Evolutionary conservation across 2,329 filamentous ascomycete species (phyloP), one percentile per base, ranked within the genome.

Genomic region (Trichoderma koningiopsis): DNA sequence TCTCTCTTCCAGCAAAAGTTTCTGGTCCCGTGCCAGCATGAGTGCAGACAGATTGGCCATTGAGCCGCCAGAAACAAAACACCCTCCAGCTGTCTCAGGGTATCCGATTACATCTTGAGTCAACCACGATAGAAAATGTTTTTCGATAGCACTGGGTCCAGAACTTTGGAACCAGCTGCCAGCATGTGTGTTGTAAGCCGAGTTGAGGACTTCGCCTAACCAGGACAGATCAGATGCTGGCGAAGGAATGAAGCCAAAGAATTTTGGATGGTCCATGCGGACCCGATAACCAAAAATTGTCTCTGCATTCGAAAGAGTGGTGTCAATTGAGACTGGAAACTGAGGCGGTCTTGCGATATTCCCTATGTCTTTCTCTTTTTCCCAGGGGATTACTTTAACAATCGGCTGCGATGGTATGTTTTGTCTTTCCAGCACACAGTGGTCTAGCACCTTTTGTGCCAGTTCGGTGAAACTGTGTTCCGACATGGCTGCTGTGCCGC

Each of bases 41-140:
- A 76, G 71, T 1, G 71, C 74, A 56, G 73, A 72, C 24, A 76
- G 27, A 57, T 76, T 76, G 16, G 72, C 75, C 72, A 76, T 76
- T 13, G 73, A 74, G 2, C 74, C 75, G 1, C 74, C 74, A 0
- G 74, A 76, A 7, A 76, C 74, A 22, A 68, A 74, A 4, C 75
- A 59, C 0, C 74, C 72, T 1, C 73, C 73, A 4, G 73, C 68
- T 11, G 71, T 74, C 0, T 52, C 40, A 0, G 71, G 72, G 2
- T 75, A 72, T 0, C 73, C 73, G 14, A 72, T 67, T 7, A 47
- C 52, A 5, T 47, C 37, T 2, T 43, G 47, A 0, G 73, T 70
- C 2, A 75, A 43, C 74, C 74, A 75, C 19, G 70, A 70, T 2
- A 75, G 69, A 37, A 75, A 14, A 0, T 71, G 72, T 61, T 75